These are phyloP conservation scores for Aspergillus ochraceoroseus DNA, from an alignment of 2,329 filamentous ascomycete species.

Conservation along the genomic window DNA sequence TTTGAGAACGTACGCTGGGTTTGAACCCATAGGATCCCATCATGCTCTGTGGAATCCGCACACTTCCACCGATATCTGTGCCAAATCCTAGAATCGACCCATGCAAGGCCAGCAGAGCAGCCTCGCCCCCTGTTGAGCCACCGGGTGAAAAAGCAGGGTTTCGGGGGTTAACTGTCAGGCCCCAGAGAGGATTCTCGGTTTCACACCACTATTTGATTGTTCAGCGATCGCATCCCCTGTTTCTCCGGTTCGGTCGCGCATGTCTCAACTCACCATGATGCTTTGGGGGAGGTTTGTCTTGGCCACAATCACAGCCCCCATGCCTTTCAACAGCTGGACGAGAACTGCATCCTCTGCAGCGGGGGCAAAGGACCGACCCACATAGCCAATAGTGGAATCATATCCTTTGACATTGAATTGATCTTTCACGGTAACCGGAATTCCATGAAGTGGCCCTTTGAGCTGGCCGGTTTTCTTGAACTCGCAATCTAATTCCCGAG, in stretches of 20 bases:
- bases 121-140: constrained; percentile 48
- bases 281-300: constrained; percentile 52
- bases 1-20: constrained; percentile 32
- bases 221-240: too few relatives aligned
- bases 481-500: constrained; percentile 28
- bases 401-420: constrained; percentile 57
- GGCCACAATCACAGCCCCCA: constrained; percentile 52
- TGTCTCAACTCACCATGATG: constrained; percentile 50
- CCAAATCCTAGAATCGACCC: constrained; percentile 48
- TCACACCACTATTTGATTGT: constrained; percentile 49
- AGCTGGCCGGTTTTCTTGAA: constrained; percentile 35
- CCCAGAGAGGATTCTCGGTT: constrained; percentile 52
- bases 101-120: constrained; percentile 38
- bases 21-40: constrained; percentile 50
- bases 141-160: constrained; percentile 45
- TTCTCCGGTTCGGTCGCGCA: too few relatives aligned
- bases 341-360: constrained; percentile 49
- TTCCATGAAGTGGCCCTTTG: constrained; percentile 50
- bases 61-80: constrained; percentile 51
- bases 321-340: constrained; percentile 45
- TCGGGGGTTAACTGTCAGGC: constrained; percentile 47
- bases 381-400: constrained; percentile 57
- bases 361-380: constrained; percentile 48
- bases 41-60: constrained; percentile 48
- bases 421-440: constrained; percentile 57